These are phyloP conservation scores for Penicillium aurantiogriseum DNA, from an alignment of 2,329 filamentous ascomycete species.

Conservation along the genomic window DNA sequence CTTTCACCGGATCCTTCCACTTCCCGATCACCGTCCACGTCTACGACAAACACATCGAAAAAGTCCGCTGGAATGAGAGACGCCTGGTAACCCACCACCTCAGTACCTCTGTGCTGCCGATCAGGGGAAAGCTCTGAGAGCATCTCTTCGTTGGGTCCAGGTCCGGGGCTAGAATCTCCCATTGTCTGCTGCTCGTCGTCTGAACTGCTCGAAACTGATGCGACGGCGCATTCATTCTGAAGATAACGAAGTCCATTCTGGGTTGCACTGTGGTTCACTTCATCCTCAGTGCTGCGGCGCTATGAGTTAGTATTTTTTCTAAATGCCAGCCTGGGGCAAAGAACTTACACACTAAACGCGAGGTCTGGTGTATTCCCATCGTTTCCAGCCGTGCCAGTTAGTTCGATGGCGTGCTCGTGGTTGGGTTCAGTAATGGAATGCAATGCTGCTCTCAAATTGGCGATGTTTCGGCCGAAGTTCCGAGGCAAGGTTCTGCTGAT, in stretches of 20 bases:
- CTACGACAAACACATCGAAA: not conserved
- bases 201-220: not conserved
- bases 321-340: not conserved
- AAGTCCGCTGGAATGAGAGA: not conserved
- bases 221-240: not conserved
- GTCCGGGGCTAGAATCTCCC: no score
- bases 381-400: not conserved
- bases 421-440: not conserved
- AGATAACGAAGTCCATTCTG: not conserved
- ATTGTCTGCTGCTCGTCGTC: not conserved
- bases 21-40: not conserved
- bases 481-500: conserved; percentile 1
- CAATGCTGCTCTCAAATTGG: not conserved
- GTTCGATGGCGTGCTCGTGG: not conserved
- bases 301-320: not conserved
- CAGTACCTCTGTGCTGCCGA: not conserved
- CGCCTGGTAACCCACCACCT: not conserved
- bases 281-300: not conserved
- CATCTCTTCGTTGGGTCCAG: not conserved
- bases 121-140: not conserved
- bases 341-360: not conserved
- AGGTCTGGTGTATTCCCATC: not conserved
- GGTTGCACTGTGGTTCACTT: not conserved
- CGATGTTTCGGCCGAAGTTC: conserved; percentile 3
- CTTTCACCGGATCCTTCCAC: not conserved